These are phyloP conservation scores for Veloboletus limbatus DNA, from an alignment of 1,284 basidiomycete species.

Conservation along the genomic window DNA sequence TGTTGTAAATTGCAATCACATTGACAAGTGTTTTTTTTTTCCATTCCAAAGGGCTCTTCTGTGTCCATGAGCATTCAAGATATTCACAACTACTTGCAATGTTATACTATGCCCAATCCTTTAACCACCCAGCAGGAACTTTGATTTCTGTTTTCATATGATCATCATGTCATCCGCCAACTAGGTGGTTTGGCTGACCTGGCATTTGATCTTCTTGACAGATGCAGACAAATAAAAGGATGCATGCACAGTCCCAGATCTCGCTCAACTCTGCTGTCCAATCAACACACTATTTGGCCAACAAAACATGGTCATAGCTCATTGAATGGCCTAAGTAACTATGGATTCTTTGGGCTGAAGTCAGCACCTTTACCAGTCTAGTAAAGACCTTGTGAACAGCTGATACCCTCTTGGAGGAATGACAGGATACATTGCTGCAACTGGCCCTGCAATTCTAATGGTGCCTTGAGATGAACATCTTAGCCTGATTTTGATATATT, in stretches of 20 bases:
- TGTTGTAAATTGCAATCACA: too few species aligned
- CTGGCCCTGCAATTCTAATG: conserved; percentile 59
- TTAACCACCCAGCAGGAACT: conserved; percentile 43
- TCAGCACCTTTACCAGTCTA: conserved; percentile 56
- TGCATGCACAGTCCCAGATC: conserved; percentile 15
- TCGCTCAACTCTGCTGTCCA: conserved; percentile 6
- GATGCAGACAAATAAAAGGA: conserved; percentile 49
- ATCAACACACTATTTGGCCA: neutral
- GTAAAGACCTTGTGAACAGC: conserved; percentile 55
- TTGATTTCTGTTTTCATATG: conserved; percentile 73
- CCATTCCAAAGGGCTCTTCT: neutral
- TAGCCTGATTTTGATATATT: neutral
- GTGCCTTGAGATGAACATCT: conserved; percentile 46
- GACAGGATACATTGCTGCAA: conserved; percentile 64
- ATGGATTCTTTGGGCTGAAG: conserved; percentile 50
- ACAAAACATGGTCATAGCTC: conserved; percentile 39
- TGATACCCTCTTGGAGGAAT: conserved; percentile 68
- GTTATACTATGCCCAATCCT: conserved; percentile 40
- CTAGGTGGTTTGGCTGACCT: conserved; percentile 43
- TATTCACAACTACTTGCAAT: conserved; percentile 44
- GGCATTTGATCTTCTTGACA: conserved; percentile 56
- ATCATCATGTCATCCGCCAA: conserved; percentile 49
- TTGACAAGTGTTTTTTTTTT: too few species aligned
- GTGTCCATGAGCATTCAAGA: conserved; percentile 4
- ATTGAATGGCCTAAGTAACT: conserved; percentile 65